Conservation (phyloP, 495 filamentous ascomycete species). For the Halenospora varia region DNA sequence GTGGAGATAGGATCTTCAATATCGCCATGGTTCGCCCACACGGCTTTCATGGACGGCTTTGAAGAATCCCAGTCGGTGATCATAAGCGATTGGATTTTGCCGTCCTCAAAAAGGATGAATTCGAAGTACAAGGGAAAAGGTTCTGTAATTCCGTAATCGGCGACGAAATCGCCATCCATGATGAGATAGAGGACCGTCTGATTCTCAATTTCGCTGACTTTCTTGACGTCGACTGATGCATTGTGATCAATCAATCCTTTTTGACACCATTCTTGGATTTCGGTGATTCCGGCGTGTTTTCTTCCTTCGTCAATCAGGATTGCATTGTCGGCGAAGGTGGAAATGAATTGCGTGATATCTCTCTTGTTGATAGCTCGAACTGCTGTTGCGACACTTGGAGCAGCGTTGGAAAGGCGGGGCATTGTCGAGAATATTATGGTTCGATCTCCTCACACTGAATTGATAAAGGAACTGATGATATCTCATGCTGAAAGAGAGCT, state of each 20-base stretch:
- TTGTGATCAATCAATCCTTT: conserved; percentile 1
- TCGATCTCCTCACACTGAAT: background rate
- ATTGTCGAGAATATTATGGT: too few relatives aligned
- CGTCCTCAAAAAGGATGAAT: conserved; percentile 14
- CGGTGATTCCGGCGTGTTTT: background rate
- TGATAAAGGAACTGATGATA: background rate
- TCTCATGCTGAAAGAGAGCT: background rate
- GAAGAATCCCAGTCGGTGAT: conserved; percentile 15
- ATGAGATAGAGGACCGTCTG: conserved; percentile 14
- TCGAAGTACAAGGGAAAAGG: conserved; percentile 24
- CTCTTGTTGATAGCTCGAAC: background rate
- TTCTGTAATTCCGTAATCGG: conserved; percentile 22
- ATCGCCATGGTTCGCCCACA: conserved; percentile 16
- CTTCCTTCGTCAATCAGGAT: conserved; percentile 1
- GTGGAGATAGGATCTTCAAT: conserved; percentile 20
- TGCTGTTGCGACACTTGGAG: background rate
- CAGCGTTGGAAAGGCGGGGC: background rate
- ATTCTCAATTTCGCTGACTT: background rate
- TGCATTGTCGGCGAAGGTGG: background rate
- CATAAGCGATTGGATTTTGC: conserved; percentile 16
- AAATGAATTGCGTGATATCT: background rate
- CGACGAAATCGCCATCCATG: conserved; percentile 12
- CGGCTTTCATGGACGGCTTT: conserved; percentile 23
- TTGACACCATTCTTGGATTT: background rate
- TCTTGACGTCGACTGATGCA: conserved; percentile 1